Evolutionary conservation across 1,284 basidiomycete species (phyloP), one percentile per base, ranked within the genome.

Genomic region (Ceratobasidium sp.): DNA sequence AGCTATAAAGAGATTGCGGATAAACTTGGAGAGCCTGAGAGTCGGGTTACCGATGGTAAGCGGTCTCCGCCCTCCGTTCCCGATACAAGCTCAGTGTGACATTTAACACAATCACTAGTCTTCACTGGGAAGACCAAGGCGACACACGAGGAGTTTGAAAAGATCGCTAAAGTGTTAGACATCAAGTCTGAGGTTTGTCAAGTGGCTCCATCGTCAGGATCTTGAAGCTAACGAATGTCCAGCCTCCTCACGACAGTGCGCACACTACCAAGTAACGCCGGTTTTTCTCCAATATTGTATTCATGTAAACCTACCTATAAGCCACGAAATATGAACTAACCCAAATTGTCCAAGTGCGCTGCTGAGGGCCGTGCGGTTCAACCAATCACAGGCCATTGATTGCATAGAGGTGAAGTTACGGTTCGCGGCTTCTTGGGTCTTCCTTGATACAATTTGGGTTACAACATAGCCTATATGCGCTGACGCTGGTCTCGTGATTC

Each of bases 101-200:
- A 16, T 41, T 74, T 50, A 64, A 10, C 44, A 50, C 35, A 60
- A n/a, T 41, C 30, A 20, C 16, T 48, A 75, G 71, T 75, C 46
- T 35, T 75, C 30, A 38, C 60, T 38, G 71, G 71, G 30, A 23
- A 75, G 18, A 18, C 23, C 33, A 64, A 75, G 48, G 14, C 71
- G 8, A 65, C 71, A 14, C 16, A 46, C 10, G 60, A 65, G 14
- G 71, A 75, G 50, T 75, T 75, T 35, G 41, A 65, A 2, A 41
- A 50, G 14, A 75, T 75, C 33, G 48, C 60, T 5, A 54, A 35
- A n/a, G 71, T 65, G 20, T 50, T 75, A 27, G 71, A 41, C 7
- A 75, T 75, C 41, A 1, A 44, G 6, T 54, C 27, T 2, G 1
- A 71, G 18, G 69, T 71, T 59, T 14, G 69, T 23, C 41, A 23